phyloP scores from a whole-genome alignment of 805 yeast genomes.

The Yarrowia deformans region DNA sequence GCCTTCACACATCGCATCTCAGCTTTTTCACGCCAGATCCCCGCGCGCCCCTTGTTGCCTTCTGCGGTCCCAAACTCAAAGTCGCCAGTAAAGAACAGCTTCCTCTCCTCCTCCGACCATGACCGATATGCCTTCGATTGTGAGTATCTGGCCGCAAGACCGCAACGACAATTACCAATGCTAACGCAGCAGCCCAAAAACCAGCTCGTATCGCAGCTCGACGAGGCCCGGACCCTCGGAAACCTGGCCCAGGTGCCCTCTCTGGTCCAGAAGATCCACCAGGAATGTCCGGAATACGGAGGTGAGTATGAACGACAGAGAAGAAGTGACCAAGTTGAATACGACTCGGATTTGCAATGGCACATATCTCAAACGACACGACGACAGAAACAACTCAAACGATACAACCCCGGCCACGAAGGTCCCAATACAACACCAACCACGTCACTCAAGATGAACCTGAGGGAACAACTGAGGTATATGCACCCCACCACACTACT shows the following conservation, averaged over 20 bases:
- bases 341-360: too few species aligned
- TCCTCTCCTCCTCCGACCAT: conserved; percentile 34
- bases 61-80: conserved; percentile 36
- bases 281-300: conserved; percentile 24
- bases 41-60: conserved; percentile 36
- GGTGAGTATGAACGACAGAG: conserved; percentile 14
- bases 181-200: conserved; percentile 35
- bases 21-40: conserved; percentile 38
- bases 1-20: conserved; percentile 28
- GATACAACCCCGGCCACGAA: too few species aligned
- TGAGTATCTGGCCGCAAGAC: not conserved
- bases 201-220: conserved; percentile 38
- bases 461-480: not conserved
- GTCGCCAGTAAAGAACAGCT: conserved; percentile 15
- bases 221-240: conserved; percentile 38
- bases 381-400: too few species aligned
- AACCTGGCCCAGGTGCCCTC: conserved; percentile 34
- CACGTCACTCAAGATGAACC: not conserved
- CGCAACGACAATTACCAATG: not conserved
- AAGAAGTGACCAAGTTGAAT: too few species aligned
- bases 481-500: not conserved
- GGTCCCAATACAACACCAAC: not conserved
- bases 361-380: too few species aligned
- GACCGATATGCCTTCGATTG: conserved; percentile 39
- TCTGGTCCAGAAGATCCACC: conserved; percentile 23